A percentile compares a stretch with the other conserved stretches of the same genome.
Conservation (phyloP, 331 rosid genomes). For the Malus hybrid region DNA sequence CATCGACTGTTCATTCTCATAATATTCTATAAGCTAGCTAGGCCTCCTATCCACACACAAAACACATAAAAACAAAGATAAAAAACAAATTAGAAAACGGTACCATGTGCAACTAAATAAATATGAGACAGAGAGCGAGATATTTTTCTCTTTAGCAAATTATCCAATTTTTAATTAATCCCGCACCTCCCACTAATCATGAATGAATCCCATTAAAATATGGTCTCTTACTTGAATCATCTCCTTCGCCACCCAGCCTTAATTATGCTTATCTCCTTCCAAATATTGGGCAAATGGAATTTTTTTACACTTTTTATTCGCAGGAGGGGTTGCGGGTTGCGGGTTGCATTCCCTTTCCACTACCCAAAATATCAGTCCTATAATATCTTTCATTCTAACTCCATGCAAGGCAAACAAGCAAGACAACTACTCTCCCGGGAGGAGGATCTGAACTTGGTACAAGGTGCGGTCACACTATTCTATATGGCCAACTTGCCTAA, state of each 20-base stretch:
- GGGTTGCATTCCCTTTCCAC: not conserved
- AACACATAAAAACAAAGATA: not conserved
- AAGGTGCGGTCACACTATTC: no score
- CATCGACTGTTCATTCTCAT: not conserved
- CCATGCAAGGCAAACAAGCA: not conserved
- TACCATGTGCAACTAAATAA: not conserved
- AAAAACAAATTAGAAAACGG: not conserved
- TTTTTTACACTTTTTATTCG: not conserved
- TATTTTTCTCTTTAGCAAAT: not conserved
- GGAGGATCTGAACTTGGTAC: no score
- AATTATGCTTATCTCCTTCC: not conserved
- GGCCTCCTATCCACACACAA: not conserved
- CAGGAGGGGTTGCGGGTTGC: not conserved
- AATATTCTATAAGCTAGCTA: not conserved
- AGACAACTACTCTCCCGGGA: not conserved
- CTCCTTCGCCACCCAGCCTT: not conserved
- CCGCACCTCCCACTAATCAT: not conserved
- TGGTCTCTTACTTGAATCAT: not conserved
- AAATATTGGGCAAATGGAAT: not conserved
- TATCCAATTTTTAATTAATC: not conserved
- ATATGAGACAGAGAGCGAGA: not conserved
- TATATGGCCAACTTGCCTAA: no score
- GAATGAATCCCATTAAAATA: not conserved
- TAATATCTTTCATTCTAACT: not conserved
- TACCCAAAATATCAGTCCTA: not conserved